A percentile compares a stretch with the other conserved stretches of the same genome.
These are phyloP conservation scores for Daldinia concentrica DNA, from an alignment of 495 filamentous ascomycete genomes.

Conservation along the genomic window DNA sequence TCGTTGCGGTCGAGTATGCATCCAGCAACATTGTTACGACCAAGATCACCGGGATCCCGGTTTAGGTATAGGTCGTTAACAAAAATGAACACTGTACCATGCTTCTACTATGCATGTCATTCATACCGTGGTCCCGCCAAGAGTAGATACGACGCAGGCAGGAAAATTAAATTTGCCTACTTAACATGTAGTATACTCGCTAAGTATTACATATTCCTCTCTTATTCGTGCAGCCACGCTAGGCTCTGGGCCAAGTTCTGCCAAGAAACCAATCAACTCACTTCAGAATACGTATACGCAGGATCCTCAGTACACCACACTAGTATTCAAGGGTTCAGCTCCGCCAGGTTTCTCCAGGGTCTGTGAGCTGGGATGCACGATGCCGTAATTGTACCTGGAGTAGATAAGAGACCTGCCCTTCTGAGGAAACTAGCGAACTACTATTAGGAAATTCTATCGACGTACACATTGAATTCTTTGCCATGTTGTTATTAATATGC, in stretches of 20 bases:
- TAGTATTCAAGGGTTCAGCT: constrained; percentile 26
- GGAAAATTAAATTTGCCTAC: constrained; percentile 9
- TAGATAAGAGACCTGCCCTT: constrained; percentile 24
- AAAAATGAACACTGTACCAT: neutral
- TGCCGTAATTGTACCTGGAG: constrained; percentile 26
- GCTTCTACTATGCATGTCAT: neutral
- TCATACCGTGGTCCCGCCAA: constrained; percentile 22
- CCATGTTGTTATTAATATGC: neutral
- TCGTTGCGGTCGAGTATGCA: neutral
- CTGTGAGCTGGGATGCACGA: constrained; percentile 23
- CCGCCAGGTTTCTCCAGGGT: constrained; percentile 20
- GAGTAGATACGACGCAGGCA: constrained; percentile 4
- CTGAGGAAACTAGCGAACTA: neutral
- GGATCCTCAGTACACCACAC: constrained; percentile 13
- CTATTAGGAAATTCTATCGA: neutral
- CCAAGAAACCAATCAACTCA: constrained; percentile 22
- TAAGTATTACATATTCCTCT: neutral
- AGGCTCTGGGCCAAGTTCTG: constrained; percentile 19
- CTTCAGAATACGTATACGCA: constrained; percentile 2
- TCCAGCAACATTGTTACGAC: neutral
- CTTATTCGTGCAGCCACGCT: constrained; percentile 1
- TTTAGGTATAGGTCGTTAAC: neutral
- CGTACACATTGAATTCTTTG: neutral
- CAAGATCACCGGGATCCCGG: neutral
- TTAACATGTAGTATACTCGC: neutral